Evolutionary conservation across 495 filamentous ascomycete species (phyloP), one percentile per base, ranked within the genome.

Genomic region (Neurospora discreta): DNA sequence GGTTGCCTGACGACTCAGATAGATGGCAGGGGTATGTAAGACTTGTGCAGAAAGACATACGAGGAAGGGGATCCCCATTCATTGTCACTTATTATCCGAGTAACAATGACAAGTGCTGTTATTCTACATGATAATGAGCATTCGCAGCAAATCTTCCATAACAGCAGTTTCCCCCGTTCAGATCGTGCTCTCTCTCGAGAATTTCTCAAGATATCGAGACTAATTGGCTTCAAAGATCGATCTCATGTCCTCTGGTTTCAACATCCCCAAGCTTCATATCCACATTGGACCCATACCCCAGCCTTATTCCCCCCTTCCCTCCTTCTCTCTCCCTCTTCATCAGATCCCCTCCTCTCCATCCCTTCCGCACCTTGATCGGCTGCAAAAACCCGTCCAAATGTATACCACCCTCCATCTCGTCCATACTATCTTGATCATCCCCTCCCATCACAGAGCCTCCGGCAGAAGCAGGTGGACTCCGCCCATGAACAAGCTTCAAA

Each of bases 381-480:
- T 76, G 68, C 73, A 88, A 52, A 71, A 86, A 89, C 39, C 86
- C 78, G 73, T 89, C 86, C 30, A 84, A 78, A 68, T 89, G 87
- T 13, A 88, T 82, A 1, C 80, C 85, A 1, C 85, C 87, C 20
- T 81, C 75, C 82, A 87, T 85, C 76, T 88, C 85, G 26, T 87
- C 81, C 69, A 80, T 78, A 72, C 80, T 83, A 16, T 83, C 81
- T 36, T 79, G 73, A 9, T 81, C 79, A 6, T 78, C 75, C 39
- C 69, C 74, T 77, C 68, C 68, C 52, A 43, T 18, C 68, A 39
- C 42, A 13, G 72, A 69, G n/a, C 46, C 65, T 9, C 52, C 71
- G 2, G 52, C 13, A 5, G 52, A 65, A 1, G 26, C 6, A 15
- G 40, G 72, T 15, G 67, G 71, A 18, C 40, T 38, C 15, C 76